Conservation (phyloP, 257 asterid genomes). For the Nicotiana attenuata region DNA sequence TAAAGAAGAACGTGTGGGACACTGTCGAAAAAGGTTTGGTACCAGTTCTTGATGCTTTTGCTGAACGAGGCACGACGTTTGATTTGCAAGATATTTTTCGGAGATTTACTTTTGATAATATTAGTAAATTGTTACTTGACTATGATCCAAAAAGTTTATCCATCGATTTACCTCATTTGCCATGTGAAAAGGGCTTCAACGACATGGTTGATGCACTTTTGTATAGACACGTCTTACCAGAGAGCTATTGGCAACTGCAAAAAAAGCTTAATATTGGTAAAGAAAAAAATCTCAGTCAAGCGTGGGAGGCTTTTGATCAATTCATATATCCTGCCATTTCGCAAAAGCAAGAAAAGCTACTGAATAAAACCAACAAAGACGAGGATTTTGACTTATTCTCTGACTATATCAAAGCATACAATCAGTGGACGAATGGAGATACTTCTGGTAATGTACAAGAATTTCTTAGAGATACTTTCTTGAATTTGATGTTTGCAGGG, state of each 20-base stretch:
- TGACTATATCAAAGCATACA: not conserved
- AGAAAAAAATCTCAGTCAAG: not conserved
- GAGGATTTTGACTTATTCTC: not conserved
- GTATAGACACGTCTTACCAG: not conserved
- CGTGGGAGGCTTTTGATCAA: not conserved
- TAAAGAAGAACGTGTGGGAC: not conserved
- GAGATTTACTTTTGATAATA: not conserved
- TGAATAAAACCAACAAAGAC: not conserved
- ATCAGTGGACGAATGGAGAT: not conserved
- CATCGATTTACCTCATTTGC: not conserved
- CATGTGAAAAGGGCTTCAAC: slow-evolving; percentile 4
- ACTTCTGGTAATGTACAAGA: not conserved
- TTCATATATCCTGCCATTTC: not conserved
- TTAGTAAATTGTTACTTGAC: not conserved
- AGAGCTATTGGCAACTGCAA: not conserved
- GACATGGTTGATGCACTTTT: not conserved
- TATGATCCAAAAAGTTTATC: not conserved
- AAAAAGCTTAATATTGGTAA: not conserved
- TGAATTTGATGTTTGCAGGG: slow-evolving; percentile 9
- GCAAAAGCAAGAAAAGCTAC: not conserved
- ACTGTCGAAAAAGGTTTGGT: not conserved
- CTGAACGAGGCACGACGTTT: not conserved
- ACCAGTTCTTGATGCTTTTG: not conserved
- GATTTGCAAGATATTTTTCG: slow-evolving; percentile 3
- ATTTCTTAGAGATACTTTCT: slow-evolving; percentile 1